Evolutionary conservation across 176 grass and related monocot species (phyloP), one percentile per base, ranked within the genome.

Genomic region (Juncus effusus): DNA sequence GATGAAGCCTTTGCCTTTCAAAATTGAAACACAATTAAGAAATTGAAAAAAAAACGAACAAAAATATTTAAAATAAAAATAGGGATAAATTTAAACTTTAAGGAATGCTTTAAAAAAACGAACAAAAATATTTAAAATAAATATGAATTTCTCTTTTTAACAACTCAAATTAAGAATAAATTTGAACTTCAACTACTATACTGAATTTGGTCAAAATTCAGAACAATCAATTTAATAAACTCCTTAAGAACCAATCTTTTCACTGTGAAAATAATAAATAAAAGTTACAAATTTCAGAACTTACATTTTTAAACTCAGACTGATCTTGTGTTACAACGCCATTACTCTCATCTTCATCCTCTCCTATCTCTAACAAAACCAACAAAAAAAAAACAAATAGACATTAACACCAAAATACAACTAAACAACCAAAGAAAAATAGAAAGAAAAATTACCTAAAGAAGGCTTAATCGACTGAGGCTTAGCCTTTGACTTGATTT

Each of bases 1-100:
- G 51, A 60, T 53, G 82, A 55, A 59, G 82, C 71, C 45, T 81
- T 79, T 78, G 80, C 88, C 94, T 96, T 62, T 16, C 74, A 16
- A 63, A 53, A 37, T 61, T 37, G 63, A 63, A 72, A 74, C 39
- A 4, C 42, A 16, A 62, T 16, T 61, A 64, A 3, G 36, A 69
- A 40, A 56, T 76, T 52, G 19, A 14, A 40, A 47, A 47, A 40
- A 14, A 40, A 47, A 47, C 4, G 44, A 47, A 9, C 44, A 47
- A 47, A 47, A 12, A 9, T 59, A 39, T 39, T n/a, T 16, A 2
- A 51, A 58, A n/a, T 72, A 9, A 82, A 35, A 12, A 13, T 5
- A 37, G 51, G 56, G 13, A 11, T 36, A 42, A 35, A 51, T 58
- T 10, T 53, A 4, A 60, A 3, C 35, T 5, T 51, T 4, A 65